Percentiles rank a stretch among this genome's conserved stretches.
These are phyloP conservation scores for Spatholobus suberectus DNA, from an alignment of 306 rosid species.

Conservation along the genomic window DNA sequence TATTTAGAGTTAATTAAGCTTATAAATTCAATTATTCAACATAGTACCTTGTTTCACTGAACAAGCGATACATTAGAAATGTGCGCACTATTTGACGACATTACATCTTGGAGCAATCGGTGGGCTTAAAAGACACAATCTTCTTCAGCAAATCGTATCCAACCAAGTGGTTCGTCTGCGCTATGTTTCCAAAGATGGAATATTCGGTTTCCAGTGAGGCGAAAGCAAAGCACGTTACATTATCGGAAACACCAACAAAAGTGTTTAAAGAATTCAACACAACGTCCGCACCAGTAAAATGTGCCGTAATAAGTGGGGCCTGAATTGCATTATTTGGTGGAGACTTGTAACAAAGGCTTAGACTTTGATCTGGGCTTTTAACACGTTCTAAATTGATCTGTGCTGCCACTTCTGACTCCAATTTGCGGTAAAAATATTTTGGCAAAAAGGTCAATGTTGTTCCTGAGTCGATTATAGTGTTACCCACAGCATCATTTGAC, in stretches of 20 bases:
- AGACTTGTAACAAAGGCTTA: neutral
- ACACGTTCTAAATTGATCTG: neutral
- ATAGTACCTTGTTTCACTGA: neutral
- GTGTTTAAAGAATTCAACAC: neutral
- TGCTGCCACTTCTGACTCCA: neutral
- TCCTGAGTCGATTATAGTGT: conserved; percentile 8
- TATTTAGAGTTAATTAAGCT: neutral
- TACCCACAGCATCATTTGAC: neutral
- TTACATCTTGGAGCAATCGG: neutral
- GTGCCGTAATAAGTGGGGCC: neutral
- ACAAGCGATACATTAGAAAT: neutral
- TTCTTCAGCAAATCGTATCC: neutral
- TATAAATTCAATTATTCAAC: neutral
- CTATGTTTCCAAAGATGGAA: neutral
- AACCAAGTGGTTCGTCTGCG: neutral
- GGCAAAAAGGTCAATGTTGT: neutral
- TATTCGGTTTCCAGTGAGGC: neutral
- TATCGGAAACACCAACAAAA: neutral
- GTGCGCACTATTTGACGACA: too few species aligned
- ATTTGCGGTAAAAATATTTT: neutral
- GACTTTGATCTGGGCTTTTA: neutral
- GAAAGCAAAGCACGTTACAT: neutral
- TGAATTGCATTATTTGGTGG: neutral
- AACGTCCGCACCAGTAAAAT: neutral
- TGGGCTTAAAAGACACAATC: neutral